A percentile compares a stretch with the other conserved stretches of the same genome.
phyloP scores from a whole-genome alignment of 164 flowering plant genomes.

The Vitis rotundifolia region DNA sequence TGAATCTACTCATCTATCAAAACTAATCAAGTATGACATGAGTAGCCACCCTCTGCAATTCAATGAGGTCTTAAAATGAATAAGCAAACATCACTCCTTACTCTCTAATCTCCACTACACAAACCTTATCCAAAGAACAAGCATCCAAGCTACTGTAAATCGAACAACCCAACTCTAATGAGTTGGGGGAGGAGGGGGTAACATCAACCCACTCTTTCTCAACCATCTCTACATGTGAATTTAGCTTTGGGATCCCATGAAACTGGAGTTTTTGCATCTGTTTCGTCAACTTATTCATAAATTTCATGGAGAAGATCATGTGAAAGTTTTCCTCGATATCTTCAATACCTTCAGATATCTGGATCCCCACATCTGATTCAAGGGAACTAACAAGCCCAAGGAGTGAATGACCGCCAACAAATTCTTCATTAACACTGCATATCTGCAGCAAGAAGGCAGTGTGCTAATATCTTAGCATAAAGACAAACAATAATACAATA shows the following conservation, averaged over 20 bases:
- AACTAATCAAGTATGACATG: no score
- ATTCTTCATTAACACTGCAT: constrained; percentile 30
- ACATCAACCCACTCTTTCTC: constrained; percentile 76
- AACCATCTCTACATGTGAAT: constrained; percentile 52
- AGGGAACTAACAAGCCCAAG: constrained; percentile 54
- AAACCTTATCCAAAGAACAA: constrained; percentile 50
- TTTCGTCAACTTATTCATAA: constrained; percentile 47
- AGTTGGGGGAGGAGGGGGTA: constrained; percentile 57
- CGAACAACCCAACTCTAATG: constrained; percentile 61
- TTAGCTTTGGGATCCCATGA: constrained; percentile 28
- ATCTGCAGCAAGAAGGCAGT: constrained; percentile 43
- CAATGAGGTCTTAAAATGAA: no score
- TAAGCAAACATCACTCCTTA: constrained; percentile 10
- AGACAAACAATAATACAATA: no score
- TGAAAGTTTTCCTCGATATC: constrained; percentile 40
- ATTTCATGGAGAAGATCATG: constrained; percentile 56
- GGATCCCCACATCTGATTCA: constrained; percentile 62
- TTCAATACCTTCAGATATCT: constrained; percentile 19
- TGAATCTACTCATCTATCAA: no score
- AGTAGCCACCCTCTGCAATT: no score
- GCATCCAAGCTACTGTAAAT: constrained; percentile 52
- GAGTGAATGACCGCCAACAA: constrained; percentile 25
- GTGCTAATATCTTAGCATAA: no score
- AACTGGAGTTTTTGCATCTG: constrained; percentile 50
- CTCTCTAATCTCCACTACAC: constrained; percentile 49